Evolutionary conservation across 1,139 yeast species (phyloP), one percentile per base, ranked within the genome.

Genomic region (Pneumocystis carinii): DNA sequence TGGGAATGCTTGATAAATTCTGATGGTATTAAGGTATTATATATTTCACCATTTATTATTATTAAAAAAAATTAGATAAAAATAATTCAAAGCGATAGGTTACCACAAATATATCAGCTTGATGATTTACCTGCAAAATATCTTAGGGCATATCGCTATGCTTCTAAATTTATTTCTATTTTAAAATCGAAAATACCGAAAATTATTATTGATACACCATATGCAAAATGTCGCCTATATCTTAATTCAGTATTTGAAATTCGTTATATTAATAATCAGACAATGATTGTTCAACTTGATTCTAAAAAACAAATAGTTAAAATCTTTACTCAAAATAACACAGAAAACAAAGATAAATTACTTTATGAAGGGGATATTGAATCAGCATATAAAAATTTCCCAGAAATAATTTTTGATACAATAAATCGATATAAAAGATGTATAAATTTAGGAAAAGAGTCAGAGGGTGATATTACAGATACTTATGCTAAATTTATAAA

Each of bases 111-210:
- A 14, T 64, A 27, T 35, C 17, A 41, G n/a, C 39, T 64, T 29
- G 66, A 60, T 29, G 64, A 64, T 42, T 32, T 64, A 17, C 66
- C 66, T 39, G 65, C 65, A 36, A 53, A 63, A 37, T 60, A 61
- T 38, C 57, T 64, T 32, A 59, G 48, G n/a, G 66, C 65, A 14
- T 64, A 64, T 53, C 66, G 63, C 12, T 64, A 56, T 37, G 66
- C 66, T 10, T 60, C 62, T 35, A 62, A 63, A 32, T 64, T 64
- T 48, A 62, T 64, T 37, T 61, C 37, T 35, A 42, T 64, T 48
- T 61, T 63, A 19, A 60, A 64, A 17, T 38, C 62, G 29, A 64
- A 64, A 42, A 63, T 62, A 19, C 59, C 59, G 12, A 57, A 57
- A 57, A 19, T 57, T 48, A 24, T 48, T 48, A n/a, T 48, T 24